phyloP scores from a whole-genome alignment of 345 rosid species.

The Orychophragmus violaceus region DNA sequence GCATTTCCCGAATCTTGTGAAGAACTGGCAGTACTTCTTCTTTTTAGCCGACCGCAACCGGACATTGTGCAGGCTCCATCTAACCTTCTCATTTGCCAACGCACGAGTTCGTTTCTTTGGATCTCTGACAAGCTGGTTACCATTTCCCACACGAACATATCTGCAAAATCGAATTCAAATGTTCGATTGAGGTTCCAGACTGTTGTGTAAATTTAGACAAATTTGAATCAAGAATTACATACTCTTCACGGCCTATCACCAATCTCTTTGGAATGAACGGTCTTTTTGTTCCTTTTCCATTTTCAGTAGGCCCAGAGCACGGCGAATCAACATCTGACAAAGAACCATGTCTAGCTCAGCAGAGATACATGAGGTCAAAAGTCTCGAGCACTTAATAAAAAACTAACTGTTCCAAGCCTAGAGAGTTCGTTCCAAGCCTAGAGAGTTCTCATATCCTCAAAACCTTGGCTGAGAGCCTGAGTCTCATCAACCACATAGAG shows the following conservation, averaged over 20 bases:
- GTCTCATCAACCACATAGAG: slow-evolving; percentile 11
- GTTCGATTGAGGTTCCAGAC: background rate
- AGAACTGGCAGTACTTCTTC: slow-evolving; percentile 85
- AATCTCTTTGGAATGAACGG: slow-evolving; percentile 78
- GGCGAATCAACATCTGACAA: slow-evolving; percentile 53
- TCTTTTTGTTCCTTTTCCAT: slow-evolving; percentile 44
- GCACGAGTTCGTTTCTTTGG: slow-evolving; percentile 87
- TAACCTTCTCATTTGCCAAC: slow-evolving; percentile 91
- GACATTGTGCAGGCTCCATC: slow-evolving; percentile 95
- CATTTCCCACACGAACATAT: slow-evolving; percentile 88
- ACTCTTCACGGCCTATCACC: slow-evolving; percentile 93
- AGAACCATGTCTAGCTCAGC: slow-evolving; percentile 2
- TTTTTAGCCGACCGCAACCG: slow-evolving; percentile 73
- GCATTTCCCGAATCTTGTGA: slow-evolving; percentile 97
- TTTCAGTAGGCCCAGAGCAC: slow-evolving; percentile 32
- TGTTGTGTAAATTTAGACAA: background rate
- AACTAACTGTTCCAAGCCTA: slow-evolving; percentile 4
- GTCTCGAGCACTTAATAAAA: background rate
- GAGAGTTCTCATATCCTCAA: slow-evolving; percentile 3
- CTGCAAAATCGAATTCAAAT: slow-evolving; percentile 39
- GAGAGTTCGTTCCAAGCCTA: slow-evolving; percentile 14
- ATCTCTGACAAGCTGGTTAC: slow-evolving; percentile 90
- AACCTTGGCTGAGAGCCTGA: background rate
- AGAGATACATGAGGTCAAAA: background rate
- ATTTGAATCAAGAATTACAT: slow-evolving; percentile 31